Conservation (phyloP, 345 rosid genomes). For the Eucalyptus brandiana region DNA sequence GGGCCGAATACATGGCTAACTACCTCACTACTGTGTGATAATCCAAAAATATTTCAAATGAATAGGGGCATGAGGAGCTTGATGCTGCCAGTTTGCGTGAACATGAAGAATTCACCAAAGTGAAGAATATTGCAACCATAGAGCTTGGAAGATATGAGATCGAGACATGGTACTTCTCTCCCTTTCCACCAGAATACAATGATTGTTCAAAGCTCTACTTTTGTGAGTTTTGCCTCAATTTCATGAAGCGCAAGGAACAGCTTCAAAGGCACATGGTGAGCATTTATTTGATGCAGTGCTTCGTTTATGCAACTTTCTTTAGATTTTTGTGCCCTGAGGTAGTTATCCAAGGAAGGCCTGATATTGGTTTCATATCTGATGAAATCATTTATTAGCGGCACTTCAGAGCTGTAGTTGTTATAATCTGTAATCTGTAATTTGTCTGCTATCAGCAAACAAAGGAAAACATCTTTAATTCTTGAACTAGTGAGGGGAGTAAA, state of each 20-base stretch:
- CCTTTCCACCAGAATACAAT: slow-evolving; percentile 97
- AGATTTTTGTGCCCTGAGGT: neutral
- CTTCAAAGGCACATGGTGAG: slow-evolving; percentile 99
- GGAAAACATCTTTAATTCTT: neutral
- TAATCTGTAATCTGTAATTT: neutral
- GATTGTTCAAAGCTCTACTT: slow-evolving; percentile 91
- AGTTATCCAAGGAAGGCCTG: neutral
- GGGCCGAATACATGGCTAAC: neutral
- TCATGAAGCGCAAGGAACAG: slow-evolving; percentile 98
- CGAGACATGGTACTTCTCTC: slow-evolving; percentile 99
- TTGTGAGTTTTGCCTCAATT: slow-evolving; percentile 98
- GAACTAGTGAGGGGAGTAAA: neutral
- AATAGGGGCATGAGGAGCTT: slow-evolving; percentile 95
- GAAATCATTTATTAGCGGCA: neutral
- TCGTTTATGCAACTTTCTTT: neutral
- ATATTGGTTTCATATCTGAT: neutral
- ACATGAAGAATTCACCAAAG: slow-evolving; percentile 98
- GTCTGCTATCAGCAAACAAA: neutral
- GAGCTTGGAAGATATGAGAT: slow-evolving; percentile 99
- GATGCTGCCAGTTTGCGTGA: slow-evolving; percentile 99
- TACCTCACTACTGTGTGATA: neutral
- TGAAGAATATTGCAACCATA: slow-evolving; percentile 92
- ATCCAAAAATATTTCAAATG: neutral
- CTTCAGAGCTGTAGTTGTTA: neutral
- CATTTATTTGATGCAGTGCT: neutral